Evolutionary conservation across 148 eudicot species (phyloP).

Genomic region (Nyssa sinensis): DNA sequence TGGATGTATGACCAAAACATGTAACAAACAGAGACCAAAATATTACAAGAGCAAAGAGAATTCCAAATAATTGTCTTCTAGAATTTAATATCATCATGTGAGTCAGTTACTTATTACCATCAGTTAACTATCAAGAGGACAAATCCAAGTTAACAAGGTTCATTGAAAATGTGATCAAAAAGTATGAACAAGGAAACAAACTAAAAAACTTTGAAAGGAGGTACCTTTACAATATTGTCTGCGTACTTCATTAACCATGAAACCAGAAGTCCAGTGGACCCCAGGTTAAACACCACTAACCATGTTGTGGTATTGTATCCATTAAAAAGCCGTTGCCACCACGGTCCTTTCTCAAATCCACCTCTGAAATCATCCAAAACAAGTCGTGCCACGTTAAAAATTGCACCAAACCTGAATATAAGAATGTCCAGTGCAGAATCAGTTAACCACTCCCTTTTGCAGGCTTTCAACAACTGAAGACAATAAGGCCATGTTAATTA

Average conservation of each 20-base stretch:
- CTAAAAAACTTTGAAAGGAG: neutral
- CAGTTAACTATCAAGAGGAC: too few species aligned
- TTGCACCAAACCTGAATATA: constrained; percentile 70
- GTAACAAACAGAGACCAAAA: neutral
- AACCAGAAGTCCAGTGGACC: constrained; percentile 89
- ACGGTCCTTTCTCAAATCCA: constrained; percentile 84
- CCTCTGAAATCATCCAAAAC: constrained; percentile 79
- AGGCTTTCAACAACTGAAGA: neutral
- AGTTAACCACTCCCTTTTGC: neutral
- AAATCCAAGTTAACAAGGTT: neutral
- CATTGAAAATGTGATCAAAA: too few species aligned
- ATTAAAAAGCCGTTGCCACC: constrained; percentile 89
- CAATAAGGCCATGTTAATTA: neutral
- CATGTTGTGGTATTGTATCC: constrained; percentile 85
- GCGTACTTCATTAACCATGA: constrained; percentile 99
- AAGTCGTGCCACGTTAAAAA: constrained; percentile 86
- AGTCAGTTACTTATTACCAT: neutral
- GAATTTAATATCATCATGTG: neutral
- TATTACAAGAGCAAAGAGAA: too few species aligned
- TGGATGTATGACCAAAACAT: neutral
- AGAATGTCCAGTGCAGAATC: neutral
- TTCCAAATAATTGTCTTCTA: neutral
- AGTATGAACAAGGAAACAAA: neutral
- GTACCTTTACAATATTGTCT: constrained; percentile 89
- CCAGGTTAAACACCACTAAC: constrained; percentile 93